Percentiles rank a stretch among this genome's conserved stretches.
Conservation (phyloP, 306 rosid genomes). For the Begonia fuchsioides region DNA sequence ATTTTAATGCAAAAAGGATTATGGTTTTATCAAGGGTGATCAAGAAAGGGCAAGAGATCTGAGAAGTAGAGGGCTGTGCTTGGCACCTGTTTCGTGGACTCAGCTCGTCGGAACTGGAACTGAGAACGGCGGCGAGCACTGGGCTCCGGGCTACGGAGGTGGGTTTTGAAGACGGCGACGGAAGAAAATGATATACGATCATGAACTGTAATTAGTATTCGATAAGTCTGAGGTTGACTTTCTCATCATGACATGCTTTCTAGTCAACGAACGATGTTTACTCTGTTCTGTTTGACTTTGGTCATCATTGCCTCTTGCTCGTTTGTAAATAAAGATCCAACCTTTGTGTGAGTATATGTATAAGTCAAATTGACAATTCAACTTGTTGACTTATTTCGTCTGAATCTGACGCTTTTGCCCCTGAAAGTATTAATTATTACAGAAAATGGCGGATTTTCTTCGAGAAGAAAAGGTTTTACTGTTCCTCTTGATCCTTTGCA, state of each 20-base stretch:
- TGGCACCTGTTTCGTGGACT: constrained; percentile 71
- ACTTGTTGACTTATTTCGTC: too few species aligned
- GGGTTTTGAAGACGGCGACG: constrained; percentile 12
- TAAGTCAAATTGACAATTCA: too few species aligned
- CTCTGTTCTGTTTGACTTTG: too few species aligned
- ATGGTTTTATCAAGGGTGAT: background rate
- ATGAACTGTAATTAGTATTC: constrained; percentile 50
- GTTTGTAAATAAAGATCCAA: too few species aligned
- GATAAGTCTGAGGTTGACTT: constrained; percentile 38
- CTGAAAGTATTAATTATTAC: too few species aligned
- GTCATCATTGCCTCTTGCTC: too few species aligned
- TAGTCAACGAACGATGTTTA: background rate
- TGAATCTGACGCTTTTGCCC: too few species aligned
- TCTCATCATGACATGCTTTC: constrained; percentile 63
- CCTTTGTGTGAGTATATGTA: too few species aligned
- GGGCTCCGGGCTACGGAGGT: constrained; percentile 60
- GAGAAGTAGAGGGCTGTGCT: constrained; percentile 68
- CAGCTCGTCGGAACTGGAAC: constrained; percentile 58
- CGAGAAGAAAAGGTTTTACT: too few species aligned
- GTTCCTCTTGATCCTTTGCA: too few species aligned
- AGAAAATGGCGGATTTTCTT: too few species aligned
- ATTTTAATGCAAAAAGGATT: background rate
- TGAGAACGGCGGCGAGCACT: constrained; percentile 67
- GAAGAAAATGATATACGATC: constrained; percentile 28
- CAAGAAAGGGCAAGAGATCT: constrained; percentile 32